Percentiles rank a stretch among this genome's conserved stretches.
Conservation (phyloP, 2,329 filamentous ascomycete genomes). For the Penicillium sp. region DNA sequence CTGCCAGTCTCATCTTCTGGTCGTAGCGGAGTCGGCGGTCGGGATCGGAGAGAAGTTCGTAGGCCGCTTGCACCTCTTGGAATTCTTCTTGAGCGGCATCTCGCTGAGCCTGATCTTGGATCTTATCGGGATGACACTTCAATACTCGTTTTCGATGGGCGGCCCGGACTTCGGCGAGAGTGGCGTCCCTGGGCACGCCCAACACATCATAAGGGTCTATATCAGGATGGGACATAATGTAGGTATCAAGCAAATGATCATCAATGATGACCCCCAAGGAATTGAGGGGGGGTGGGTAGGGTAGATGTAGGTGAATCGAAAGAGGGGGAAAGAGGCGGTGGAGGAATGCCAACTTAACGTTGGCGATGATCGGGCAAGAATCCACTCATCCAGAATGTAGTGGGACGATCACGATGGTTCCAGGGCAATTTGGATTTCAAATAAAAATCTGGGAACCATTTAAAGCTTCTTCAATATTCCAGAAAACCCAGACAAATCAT, state of each 20-base stretch:
- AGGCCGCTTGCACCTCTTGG: slow-evolving; percentile 88
- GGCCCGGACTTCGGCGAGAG: slow-evolving; percentile 69
- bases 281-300: slow-evolving; percentile 15
- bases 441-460: neutral
- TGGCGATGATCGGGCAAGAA: slow-evolving; percentile 17
- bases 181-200: slow-evolving; percentile 71
- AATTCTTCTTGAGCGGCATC: slow-evolving; percentile 82
- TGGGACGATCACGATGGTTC: slow-evolving; percentile 2
- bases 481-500: neutral
- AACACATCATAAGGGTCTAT: slow-evolving; percentile 78
- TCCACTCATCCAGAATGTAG: slow-evolving; percentile 24
- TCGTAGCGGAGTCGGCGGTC: slow-evolving; percentile 74
- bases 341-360: slow-evolving; percentile 13
- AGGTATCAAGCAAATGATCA: slow-evolving; percentile 1
- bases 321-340: slow-evolving; percentile 27
- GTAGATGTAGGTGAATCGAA: slow-evolving; percentile 6
- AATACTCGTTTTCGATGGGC: slow-evolving; percentile 84
- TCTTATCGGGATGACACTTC: slow-evolving; percentile 89
- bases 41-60: slow-evolving; percentile 84
- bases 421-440: slow-evolving; percentile 3
- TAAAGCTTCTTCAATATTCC: neutral
- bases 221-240: slow-evolving; percentile 31
- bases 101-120: slow-evolving; percentile 75
- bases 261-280: slow-evolving; percentile 9
- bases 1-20: slow-evolving; percentile 67